phyloP scores from a whole-genome alignment of 2,329 filamentous ascomycete genomes.

The Coniochaeta hoffmannii region DNA sequence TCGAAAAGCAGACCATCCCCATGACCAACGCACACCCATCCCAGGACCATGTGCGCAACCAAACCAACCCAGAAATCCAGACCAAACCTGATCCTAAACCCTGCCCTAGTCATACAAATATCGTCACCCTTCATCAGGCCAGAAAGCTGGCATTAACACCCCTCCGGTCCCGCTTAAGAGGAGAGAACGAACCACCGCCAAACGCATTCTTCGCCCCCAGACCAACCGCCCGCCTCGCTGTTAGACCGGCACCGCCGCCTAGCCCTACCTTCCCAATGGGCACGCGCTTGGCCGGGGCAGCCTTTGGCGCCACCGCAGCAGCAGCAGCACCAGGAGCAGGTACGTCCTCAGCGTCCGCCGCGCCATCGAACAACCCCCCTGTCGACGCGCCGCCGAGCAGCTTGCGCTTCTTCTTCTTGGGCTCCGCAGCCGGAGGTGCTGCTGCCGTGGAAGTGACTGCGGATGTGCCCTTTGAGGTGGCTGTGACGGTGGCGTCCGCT shows the following conservation, averaged over 20 bases:
- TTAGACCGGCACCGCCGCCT: constrained; percentile 12
- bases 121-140: constrained; percentile 20
- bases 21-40: too few species aligned
- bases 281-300: constrained; percentile 14
- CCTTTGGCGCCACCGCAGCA: constrained; percentile 2
- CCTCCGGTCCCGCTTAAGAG: constrained; percentile 62
- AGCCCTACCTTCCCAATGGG: constrained; percentile 11
- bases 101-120: neutral
- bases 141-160: constrained; percentile 56
- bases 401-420: constrained; percentile 66
- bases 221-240: constrained; percentile 18
- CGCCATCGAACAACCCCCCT: constrained; percentile 66
- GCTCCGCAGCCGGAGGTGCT: constrained; percentile 25
- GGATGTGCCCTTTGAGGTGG: constrained; percentile 10
- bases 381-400: constrained; percentile 54
- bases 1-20: too few species aligned
- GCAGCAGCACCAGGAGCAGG: constrained; percentile 5
- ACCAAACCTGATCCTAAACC: neutral
- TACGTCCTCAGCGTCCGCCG: constrained; percentile 32
- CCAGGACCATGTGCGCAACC: too few species aligned
- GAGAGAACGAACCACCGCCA: constrained; percentile 53
- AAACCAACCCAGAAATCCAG: neutral
- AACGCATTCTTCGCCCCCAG: constrained; percentile 36
- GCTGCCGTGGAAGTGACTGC: constrained; percentile 5
- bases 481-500: constrained; percentile 17